These are phyloP conservation scores for Rhynchospora pubera DNA, from an alignment of 176 grass and related monocot species.

Conservation along the genomic window DNA sequence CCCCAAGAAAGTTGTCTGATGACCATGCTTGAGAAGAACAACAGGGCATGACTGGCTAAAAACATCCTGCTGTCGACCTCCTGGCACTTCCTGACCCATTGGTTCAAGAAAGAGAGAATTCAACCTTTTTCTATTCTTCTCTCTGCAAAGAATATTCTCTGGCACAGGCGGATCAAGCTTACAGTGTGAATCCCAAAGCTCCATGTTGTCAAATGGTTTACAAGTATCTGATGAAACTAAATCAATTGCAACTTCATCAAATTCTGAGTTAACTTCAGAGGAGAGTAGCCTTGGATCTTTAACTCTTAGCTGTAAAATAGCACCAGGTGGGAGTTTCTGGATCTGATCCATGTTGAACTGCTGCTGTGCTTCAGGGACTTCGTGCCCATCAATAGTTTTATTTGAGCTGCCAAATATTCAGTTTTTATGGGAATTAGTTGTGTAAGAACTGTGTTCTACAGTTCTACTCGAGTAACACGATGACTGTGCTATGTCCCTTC, in stretches of 20 bases:
- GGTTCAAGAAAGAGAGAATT: conserved; percentile 59
- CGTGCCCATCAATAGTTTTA: conserved; percentile 15
- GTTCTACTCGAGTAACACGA: not conserved
- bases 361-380: conserved; percentile 29
- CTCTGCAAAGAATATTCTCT: conserved; percentile 52
- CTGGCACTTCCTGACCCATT: conserved; percentile 26
- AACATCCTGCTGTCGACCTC: conserved; percentile 39
- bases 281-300: conserved; percentile 65
- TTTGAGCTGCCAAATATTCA: conserved; percentile 24
- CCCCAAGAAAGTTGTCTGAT: conserved; percentile 15
- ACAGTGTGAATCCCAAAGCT: conserved; percentile 51
- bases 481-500: not conserved
- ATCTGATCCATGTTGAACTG: conserved; percentile 28
- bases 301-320: conserved; percentile 61
- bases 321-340: conserved; percentile 43
- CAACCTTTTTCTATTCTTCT: conserved; percentile 50
- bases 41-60: conserved; percentile 39
- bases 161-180: conserved; percentile 51
- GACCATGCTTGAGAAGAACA: conserved; percentile 71
- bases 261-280: conserved; percentile 8
- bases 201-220: conserved; percentile 38
- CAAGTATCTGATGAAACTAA: conserved; percentile 37
- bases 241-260: conserved; percentile 13
- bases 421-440: not conserved
- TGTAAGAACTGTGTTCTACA: not conserved